Evolutionary conservation across 805 yeast species (phyloP).

Genomic region (Monosporozyma solicola): DNA sequence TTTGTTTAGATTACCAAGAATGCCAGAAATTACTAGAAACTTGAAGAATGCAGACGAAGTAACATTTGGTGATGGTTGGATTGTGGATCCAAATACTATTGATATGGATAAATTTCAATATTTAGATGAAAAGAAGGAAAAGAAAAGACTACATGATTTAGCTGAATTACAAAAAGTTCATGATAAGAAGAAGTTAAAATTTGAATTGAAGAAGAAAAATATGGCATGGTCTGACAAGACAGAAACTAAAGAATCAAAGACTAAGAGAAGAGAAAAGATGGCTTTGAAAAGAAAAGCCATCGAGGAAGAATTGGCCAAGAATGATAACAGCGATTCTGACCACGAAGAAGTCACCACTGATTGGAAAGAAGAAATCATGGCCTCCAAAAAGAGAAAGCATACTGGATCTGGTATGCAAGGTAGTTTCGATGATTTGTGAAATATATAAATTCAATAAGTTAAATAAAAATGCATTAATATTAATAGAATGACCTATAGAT

Average conservation of each 20-base stretch:
- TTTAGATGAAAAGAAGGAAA: conserved; percentile 56
- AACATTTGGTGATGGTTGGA: conserved; percentile 53
- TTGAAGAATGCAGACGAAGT: conserved; percentile 38
- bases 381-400: conserved; percentile 51
- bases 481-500: not conserved
- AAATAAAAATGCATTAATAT: not conserved
- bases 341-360: conserved; percentile 49
- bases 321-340: conserved; percentile 33
- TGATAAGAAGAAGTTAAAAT: conserved; percentile 33
- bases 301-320: conserved; percentile 38
- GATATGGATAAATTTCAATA: conserved; percentile 64
- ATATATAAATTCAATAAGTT: not conserved
- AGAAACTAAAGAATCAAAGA: conserved; percentile 52
- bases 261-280: conserved; percentile 57
- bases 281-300: conserved; percentile 48
- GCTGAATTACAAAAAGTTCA: conserved; percentile 35
- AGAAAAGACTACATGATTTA: conserved; percentile 47
- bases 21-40: conserved; percentile 75
- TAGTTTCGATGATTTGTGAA: conserved; percentile 49
- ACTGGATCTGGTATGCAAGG: conserved; percentile 38
- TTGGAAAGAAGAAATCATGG: conserved; percentile 78
- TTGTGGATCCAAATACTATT: conserved; percentile 41
- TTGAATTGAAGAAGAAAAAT: conserved; percentile 42
- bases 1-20: conserved; percentile 72
- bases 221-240: conserved; percentile 74